Evolutionary conservation across 176 grass and related monocot species (phyloP).

Genomic region (Pontederia paniculata): DNA sequence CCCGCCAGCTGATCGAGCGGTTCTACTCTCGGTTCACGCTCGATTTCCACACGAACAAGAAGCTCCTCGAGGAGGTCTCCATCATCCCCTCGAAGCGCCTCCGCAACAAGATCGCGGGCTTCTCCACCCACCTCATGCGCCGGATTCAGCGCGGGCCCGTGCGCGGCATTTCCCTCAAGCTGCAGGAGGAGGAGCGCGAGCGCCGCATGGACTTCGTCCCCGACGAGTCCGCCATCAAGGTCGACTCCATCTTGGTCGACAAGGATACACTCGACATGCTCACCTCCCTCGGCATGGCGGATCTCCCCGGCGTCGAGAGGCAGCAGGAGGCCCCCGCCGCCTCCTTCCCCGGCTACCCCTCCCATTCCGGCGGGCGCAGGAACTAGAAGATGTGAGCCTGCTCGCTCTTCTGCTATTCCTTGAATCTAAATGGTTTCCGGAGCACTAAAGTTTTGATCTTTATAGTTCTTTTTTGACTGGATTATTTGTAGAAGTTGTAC

Average conservation of each 20-base stretch:
- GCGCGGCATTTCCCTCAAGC: slow-evolving; percentile 14
- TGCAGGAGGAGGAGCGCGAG: slow-evolving; percentile 21
- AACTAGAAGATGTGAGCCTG: neutral
- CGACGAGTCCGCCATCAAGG: slow-evolving; percentile 14
- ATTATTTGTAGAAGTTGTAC: too few relatives aligned
- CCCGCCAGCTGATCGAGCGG: slow-evolving; percentile 11
- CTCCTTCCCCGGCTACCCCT: neutral
- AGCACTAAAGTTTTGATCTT: too few relatives aligned
- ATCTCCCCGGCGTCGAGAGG: slow-evolving; percentile 14
- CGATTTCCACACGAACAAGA: slow-evolving; percentile 17
- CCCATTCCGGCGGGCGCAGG: neutral
- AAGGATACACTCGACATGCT: slow-evolving; percentile 13
- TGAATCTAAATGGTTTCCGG: too few relatives aligned
- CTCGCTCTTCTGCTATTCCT: too few relatives aligned
- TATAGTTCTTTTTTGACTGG: too few relatives aligned
- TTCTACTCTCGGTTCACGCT: slow-evolving; percentile 10
- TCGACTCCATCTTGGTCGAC: slow-evolving; percentile 13
- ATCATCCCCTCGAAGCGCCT: slow-evolving; percentile 17
- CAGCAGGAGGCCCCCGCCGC: slow-evolving; percentile 1
- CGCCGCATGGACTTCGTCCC: slow-evolving; percentile 18
- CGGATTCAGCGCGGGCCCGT: slow-evolving; percentile 15
- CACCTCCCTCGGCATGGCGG: neutral
- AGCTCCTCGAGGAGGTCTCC: slow-evolving; percentile 9
- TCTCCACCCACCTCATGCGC: slow-evolving; percentile 12
- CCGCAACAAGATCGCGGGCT: slow-evolving; percentile 12